Conservation (phyloP, 192 early-diverging fungal genomes). For the Podila verticillata region DNA sequence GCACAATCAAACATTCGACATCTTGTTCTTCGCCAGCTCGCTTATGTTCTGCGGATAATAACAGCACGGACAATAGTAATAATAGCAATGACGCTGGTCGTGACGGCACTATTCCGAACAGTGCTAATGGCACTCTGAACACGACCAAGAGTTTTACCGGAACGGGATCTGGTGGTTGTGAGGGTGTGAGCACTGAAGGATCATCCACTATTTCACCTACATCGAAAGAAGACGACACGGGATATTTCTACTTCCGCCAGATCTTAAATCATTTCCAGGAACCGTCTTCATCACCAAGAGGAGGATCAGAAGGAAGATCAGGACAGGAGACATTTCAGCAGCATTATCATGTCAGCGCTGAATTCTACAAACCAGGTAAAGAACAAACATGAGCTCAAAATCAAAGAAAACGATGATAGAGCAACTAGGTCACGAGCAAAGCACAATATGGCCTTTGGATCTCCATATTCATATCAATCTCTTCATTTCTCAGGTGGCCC, state of each 20-base stretch:
- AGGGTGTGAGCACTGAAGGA: not conserved
- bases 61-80: not conserved
- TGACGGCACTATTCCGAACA: not conserved
- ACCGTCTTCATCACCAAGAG: not conserved
- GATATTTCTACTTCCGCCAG: slow-evolving; percentile 22
- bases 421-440: too few relatives aligned
- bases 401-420: too few relatives aligned
- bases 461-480: not conserved
- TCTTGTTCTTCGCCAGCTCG: not conserved
- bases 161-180: not conserved
- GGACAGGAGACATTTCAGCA: slow-evolving; percentile 19
- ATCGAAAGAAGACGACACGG: slow-evolving; percentile 8
- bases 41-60: not conserved
- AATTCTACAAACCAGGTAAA: slow-evolving; percentile 48
- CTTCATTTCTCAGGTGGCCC: slow-evolving; percentile 18
- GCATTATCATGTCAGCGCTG: slow-evolving; percentile 26
- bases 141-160: not conserved
- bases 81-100: not conserved
- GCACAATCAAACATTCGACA: not conserved
- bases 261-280: slow-evolving; percentile 21
- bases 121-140: too few relatives aligned
- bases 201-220: not conserved
- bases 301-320: too few relatives aligned
- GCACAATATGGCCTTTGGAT: too few relatives aligned
- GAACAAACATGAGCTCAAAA: too few relatives aligned